Evolutionary conservation across 768 basidiomycete species (phyloP).

Genomic region (Russula lepida): DNA sequence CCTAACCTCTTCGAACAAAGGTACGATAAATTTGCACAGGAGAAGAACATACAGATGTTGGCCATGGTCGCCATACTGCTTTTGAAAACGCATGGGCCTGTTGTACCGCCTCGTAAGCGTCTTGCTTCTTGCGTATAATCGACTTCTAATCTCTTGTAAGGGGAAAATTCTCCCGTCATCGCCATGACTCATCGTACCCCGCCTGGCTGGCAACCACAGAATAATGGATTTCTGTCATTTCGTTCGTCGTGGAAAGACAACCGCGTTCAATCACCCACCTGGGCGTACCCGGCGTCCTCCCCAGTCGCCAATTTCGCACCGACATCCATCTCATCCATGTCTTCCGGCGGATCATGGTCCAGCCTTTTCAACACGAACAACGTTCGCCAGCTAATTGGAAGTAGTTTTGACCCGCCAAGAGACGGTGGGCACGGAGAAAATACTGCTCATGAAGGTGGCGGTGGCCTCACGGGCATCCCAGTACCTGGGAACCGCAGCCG

Average conservation of each 20-base stretch:
- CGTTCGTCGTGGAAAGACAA: constrained; percentile 31
- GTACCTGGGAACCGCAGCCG: constrained; percentile 21
- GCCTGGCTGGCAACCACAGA: constrained; percentile 23
- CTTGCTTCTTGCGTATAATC: background rate
- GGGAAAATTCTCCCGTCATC: background rate
- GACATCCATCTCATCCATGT: constrained; percentile 43
- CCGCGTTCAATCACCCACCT: constrained; percentile 34
- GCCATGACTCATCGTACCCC: constrained; percentile 3
- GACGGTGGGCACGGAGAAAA: constrained; percentile 27
- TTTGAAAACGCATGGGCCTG: constrained; percentile 36
- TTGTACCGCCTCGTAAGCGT: constrained; percentile 17
- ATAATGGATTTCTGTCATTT: constrained; percentile 53
- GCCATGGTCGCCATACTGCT: constrained; percentile 69
- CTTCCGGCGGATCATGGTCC: constrained; percentile 76
- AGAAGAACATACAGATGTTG: constrained; percentile 72
- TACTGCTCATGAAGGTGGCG: constrained; percentile 17
- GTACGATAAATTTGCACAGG: constrained; percentile 34
- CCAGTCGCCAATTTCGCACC: constrained; percentile 34
- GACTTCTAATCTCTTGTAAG: background rate
- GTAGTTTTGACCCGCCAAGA: constrained; percentile 44
- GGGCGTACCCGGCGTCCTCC: constrained; percentile 43
- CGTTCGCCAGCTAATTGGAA: constrained; percentile 60
- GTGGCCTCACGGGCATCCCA: constrained; percentile 26
- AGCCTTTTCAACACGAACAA: constrained; percentile 62
- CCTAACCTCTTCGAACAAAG: constrained; percentile 25